Base-by-base conservation (phyloP, 768 basidiomycete genomes). In the Holtermanniella nyarrowii region DNA sequence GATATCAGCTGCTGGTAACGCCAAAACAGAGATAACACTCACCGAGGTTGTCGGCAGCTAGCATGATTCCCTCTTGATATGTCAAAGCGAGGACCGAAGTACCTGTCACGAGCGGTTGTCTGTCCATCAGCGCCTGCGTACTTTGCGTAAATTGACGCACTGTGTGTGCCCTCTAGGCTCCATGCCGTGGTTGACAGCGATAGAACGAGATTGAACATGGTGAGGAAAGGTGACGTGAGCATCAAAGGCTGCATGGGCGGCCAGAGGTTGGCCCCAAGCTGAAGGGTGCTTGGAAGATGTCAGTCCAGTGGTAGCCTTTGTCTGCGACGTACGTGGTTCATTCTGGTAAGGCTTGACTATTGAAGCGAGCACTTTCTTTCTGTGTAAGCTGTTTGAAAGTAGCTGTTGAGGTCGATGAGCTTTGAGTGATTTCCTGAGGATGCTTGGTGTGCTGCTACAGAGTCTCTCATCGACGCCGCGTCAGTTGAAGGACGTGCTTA, bases 31-130 rank as follows among this genome's bases (percentile, higher is more conserved):
- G 16, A 21, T 26, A 27, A 23, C 18, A 57, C 79, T 50, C 56
- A 91, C 91, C 91, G 46, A 97, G 84, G 65, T 85, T 96, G 77
- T 99, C 95, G 31, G 95, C 90, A 25, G 95, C 90, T 78, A 99
- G 82, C 87, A 99, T 93, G 58, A 99, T 81, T 7, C 95, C 95
- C 63, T 88, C 89, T 72, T 91, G 89, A 78, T 79, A 97, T 73
- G 87, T 86, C 73, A 99, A 77, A 2, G 85, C 95, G 26, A 99
- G 78, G 4, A 99, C 89, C 51, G 85, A 87, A n/a, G 93, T 91
- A 52, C 93, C 95, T 0, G 93, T 97, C 7, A 96, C 88, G 54
- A 97, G 83, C 10, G 95, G 95, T 63, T 90, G 85, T 65, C 87
- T 89, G 52, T 42, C 22, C 41, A 13, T 54, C 16, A 40, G 42